These are phyloP conservation scores for Arxiozyma bovina DNA, from an alignment of 1,139 yeast genomes.

Conservation along the genomic window DNA sequence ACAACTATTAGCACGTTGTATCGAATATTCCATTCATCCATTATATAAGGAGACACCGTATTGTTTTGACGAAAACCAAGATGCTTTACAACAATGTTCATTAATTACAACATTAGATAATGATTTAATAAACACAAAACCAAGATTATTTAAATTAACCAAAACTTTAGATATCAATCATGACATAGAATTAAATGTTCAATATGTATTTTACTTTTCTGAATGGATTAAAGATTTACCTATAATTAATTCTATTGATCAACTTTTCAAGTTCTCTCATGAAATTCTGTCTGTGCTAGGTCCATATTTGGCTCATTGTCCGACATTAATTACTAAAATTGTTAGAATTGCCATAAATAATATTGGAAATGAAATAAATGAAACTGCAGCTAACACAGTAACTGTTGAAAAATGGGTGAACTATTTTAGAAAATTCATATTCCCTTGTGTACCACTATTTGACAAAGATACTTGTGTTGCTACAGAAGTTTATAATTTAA, in stretches of 20 bases:
- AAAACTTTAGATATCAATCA: constrained; percentile 33
- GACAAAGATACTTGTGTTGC: constrained; percentile 55
- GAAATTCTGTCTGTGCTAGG: constrained; percentile 50
- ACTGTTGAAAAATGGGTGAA: constrained; percentile 46
- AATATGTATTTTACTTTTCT: constrained; percentile 42
- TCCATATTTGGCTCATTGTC: constrained; percentile 41
- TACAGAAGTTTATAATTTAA: constrained; percentile 49
- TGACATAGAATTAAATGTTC: constrained; percentile 27
- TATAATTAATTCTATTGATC: constrained; percentile 34
- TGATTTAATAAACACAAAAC: constrained; percentile 18
- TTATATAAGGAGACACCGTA: constrained; percentile 30
- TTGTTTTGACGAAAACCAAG: not conserved
- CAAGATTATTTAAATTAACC: constrained; percentile 22
- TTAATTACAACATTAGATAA: constrained; percentile 14
- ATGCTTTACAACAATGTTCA: not conserved
- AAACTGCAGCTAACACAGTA: constrained; percentile 6
- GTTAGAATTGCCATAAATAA: constrained; percentile 49
- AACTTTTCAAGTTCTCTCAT: constrained; percentile 40
- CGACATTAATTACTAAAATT: constrained; percentile 46
- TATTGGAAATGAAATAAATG: constrained; percentile 22
- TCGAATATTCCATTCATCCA: constrained; percentile 45
- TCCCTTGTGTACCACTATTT: constrained; percentile 58
- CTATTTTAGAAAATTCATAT: constrained; percentile 55
- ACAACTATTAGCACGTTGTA: constrained; percentile 41
- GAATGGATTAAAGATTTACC: constrained; percentile 44